Evolutionary conservation across 2,329 filamentous ascomycete species (phyloP).

Genomic region (Colletotrichum incanum): DNA sequence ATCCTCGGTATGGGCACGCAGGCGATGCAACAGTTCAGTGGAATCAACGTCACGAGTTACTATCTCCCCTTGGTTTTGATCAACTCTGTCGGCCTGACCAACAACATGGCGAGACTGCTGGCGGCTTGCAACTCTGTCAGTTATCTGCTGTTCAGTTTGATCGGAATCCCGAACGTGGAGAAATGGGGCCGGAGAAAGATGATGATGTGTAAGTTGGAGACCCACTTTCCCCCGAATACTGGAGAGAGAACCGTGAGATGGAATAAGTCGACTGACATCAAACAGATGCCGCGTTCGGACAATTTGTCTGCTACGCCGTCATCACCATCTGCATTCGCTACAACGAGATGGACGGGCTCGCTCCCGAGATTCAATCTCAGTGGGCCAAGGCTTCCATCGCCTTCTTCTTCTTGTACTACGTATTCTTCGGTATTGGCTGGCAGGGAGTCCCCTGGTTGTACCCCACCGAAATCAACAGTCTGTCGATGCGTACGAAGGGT

Average conservation of each 20-base stretch:
- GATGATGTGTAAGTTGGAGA: slow-evolving; percentile 63
- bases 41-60: slow-evolving; percentile 51
- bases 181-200: slow-evolving; percentile 68
- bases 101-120: slow-evolving; percentile 65
- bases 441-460: slow-evolving; percentile 49
- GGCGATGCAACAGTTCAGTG: slow-evolving; percentile 48
- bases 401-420: slow-evolving; percentile 47
- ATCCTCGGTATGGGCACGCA: slow-evolving; percentile 65
- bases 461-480: slow-evolving; percentile 54
- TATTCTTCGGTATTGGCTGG: slow-evolving; percentile 44
- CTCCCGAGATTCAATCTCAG: slow-evolving; percentile 19
- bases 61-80: slow-evolving; percentile 67
- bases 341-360: slow-evolving; percentile 49
- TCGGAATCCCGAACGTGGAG: slow-evolving; percentile 50
- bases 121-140: slow-evolving; percentile 61
- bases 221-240: too few species aligned
- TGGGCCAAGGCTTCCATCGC: slow-evolving; percentile 45
- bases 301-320: slow-evolving; percentile 66
- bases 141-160: slow-evolving; percentile 50
- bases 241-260: background rate
- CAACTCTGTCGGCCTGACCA: slow-evolving; percentile 64
- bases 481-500: slow-evolving; percentile 52
- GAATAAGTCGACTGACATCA: background rate
- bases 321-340: slow-evolving; percentile 66
- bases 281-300: slow-evolving; percentile 61